These are phyloP conservation scores for Dendrobium chrysotoxum DNA, from an alignment of 106 monocot species.

Conservation along the genomic window DNA sequence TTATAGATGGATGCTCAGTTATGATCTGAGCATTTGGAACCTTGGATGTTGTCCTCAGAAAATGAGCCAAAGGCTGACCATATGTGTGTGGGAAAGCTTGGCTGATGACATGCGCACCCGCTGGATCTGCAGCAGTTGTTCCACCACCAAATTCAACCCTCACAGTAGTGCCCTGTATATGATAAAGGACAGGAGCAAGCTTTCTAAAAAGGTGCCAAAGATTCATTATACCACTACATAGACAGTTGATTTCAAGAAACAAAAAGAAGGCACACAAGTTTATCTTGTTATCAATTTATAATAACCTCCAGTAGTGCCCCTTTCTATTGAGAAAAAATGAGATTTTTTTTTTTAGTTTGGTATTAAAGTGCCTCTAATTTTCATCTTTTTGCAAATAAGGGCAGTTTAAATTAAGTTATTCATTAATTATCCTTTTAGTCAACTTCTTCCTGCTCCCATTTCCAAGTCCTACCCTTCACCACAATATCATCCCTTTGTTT, in stretches of 20 bases:
- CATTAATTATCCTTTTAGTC: not conserved
- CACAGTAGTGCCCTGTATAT: slow-evolving; percentile 59
- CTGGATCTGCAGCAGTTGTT: slow-evolving; percentile 49
- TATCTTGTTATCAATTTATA: not conserved
- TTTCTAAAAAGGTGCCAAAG: not conserved
- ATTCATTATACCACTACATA: not conserved
- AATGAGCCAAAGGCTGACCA: slow-evolving; percentile 72
- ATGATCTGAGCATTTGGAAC: slow-evolving; percentile 67
- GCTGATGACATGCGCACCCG: slow-evolving; percentile 47
- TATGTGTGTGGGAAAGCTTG: slow-evolving; percentile 68
- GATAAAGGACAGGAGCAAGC: not conserved
- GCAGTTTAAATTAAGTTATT: not conserved
- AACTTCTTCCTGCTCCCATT: not conserved
- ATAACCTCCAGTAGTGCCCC: not conserved
- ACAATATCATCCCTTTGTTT: not conserved
- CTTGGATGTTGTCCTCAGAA: slow-evolving; percentile 42
- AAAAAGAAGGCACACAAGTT: not conserved
- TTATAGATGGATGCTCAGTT: slow-evolving; percentile 49
- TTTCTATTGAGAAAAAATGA: not conserved
- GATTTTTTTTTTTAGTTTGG: not conserved
- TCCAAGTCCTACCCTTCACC: not conserved
- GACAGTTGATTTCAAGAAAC: not conserved
- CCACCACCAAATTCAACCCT: slow-evolving; percentile 86
- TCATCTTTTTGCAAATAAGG: not conserved
- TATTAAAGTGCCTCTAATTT: not conserved